These are phyloP conservation scores for Suillus paluster DNA, from an alignment of 768 basidiomycete genomes.

Conservation along the genomic window DNA sequence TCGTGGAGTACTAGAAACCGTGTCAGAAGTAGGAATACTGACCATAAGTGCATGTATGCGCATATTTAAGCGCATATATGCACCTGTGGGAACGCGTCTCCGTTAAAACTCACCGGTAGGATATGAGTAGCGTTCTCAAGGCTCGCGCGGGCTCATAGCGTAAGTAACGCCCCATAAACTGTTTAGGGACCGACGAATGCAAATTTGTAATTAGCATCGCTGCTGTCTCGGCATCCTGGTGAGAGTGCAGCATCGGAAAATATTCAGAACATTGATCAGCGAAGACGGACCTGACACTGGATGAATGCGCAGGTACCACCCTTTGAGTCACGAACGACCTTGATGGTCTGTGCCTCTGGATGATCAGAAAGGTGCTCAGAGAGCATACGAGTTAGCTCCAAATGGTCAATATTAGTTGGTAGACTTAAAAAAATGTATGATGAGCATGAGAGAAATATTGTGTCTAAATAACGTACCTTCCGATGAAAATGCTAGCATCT, in stretches of 20 bases:
- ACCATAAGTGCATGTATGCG: conserved; percentile 19
- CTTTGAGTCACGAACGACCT: conserved; percentile 74
- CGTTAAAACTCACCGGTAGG: conserved; percentile 60
- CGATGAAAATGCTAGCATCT: conserved; percentile 84
- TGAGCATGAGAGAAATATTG: conserved; percentile 11
- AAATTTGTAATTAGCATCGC: conserved; percentile 62
- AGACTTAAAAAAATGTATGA: conserved; percentile 47
- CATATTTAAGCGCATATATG: background rate
- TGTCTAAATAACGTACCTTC: conserved; percentile 56
- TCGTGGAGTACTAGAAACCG: background rate
- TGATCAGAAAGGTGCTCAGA: conserved; percentile 69
- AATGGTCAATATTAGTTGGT: conserved; percentile 68
- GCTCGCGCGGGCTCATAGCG: conserved; percentile 83
- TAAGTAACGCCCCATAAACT: conserved; percentile 71
- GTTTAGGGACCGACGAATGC: conserved; percentile 56
- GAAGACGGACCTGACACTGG: conserved; percentile 71
- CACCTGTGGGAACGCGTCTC: background rate
- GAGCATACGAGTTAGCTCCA: conserved; percentile 63
- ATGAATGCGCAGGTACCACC: conserved; percentile 85
- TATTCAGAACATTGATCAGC: background rate
- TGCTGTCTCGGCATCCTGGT: conserved; percentile 62
- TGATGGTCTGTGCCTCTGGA: conserved; percentile 66
- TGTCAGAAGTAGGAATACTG: background rate
- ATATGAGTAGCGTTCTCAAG: conserved; percentile 73
- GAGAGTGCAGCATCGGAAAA: conserved; percentile 5